These are phyloP conservation scores for Boechera stricta DNA, from an alignment of 345 rosid species.

Conservation along the genomic window DNA sequence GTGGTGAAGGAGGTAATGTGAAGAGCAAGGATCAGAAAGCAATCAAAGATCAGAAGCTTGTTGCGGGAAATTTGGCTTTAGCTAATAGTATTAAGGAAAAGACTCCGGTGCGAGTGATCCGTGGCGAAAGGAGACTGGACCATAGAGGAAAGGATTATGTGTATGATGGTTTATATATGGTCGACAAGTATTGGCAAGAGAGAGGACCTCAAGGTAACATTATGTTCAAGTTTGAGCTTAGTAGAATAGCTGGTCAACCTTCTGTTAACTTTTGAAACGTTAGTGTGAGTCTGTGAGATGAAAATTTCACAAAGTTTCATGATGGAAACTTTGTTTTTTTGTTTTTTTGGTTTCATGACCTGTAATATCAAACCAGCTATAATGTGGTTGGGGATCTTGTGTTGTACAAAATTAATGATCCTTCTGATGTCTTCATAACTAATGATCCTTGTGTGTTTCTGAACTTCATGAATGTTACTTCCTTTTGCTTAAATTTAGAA, in stretches of 20 bases:
- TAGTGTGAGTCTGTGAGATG: background rate
- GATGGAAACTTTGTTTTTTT: background rate
- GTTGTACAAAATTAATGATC: background rate
- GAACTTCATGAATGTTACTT: too few relatives aligned
- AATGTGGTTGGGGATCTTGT: background rate
- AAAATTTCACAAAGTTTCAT: too few relatives aligned
- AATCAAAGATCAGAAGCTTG: slow-evolving; percentile 81
- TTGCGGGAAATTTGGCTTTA: slow-evolving; percentile 74
- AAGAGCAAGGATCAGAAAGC: slow-evolving; percentile 44
- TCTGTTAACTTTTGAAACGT: background rate
- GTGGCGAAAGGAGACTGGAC: slow-evolving; percentile 46
- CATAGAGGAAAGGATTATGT: slow-evolving; percentile 55
- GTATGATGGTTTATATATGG: slow-evolving; percentile 82
- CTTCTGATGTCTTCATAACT: background rate
- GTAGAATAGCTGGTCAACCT: slow-evolving; percentile 64
- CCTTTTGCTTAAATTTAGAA: too few relatives aligned
- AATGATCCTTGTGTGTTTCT: background rate
- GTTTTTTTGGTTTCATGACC: background rate
- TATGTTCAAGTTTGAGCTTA: slow-evolving; percentile 68
- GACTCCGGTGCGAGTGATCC: slow-evolving; percentile 82
- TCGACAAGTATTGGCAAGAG: slow-evolving; percentile 61
- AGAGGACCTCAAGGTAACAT: slow-evolving; percentile 61
- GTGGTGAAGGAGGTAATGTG: slow-evolving; percentile 75
- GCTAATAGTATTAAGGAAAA: slow-evolving; percentile 55
- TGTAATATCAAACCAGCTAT: background rate